Conservation (phyloP, 129 eudicot genomes). For the Centella asiatica region DNA sequence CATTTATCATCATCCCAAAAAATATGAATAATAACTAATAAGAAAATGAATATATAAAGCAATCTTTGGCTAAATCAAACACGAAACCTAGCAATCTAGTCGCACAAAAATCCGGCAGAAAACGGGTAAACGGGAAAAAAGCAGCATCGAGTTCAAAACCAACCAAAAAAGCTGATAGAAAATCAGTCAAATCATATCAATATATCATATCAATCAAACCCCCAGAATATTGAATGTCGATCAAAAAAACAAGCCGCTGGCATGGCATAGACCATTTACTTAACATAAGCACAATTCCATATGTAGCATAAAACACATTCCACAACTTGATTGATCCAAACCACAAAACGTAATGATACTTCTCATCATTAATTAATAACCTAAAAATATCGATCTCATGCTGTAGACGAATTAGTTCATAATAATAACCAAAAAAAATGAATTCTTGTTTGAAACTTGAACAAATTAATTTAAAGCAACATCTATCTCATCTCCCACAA, state of each 20-base stretch:
- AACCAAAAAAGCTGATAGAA: constrained; percentile 30
- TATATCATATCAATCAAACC: no score
- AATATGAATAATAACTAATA: not conserved
- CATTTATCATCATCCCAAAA: no score
- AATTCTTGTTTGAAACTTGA: constrained; percentile 17
- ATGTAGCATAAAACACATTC: constrained; percentile 25
- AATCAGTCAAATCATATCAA: constrained; percentile 11
- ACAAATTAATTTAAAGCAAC: constrained; percentile 16
- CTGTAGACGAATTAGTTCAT: no score
- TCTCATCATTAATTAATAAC: not conserved
- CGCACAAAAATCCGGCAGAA: constrained; percentile 26
- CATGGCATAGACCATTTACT: no score
- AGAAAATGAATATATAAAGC: not conserved
- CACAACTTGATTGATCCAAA: constrained; percentile 9
- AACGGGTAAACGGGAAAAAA: constrained; percentile 50
- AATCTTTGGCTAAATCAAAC: constrained; percentile 15
- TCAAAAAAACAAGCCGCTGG: constrained; percentile 7
- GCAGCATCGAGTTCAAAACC: constrained; percentile 57
- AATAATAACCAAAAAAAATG: constrained; percentile 2
- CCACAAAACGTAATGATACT: no score
- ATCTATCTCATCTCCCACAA: constrained; percentile 2
- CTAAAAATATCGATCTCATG: not conserved
- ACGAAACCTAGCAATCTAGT: constrained; percentile 23
- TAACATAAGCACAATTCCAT: constrained; percentile 35
- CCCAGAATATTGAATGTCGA: constrained; percentile 16